Conservation (phyloP, 2,329 filamentous ascomycete species). For the Alternaria novae-zelandiae region DNA sequence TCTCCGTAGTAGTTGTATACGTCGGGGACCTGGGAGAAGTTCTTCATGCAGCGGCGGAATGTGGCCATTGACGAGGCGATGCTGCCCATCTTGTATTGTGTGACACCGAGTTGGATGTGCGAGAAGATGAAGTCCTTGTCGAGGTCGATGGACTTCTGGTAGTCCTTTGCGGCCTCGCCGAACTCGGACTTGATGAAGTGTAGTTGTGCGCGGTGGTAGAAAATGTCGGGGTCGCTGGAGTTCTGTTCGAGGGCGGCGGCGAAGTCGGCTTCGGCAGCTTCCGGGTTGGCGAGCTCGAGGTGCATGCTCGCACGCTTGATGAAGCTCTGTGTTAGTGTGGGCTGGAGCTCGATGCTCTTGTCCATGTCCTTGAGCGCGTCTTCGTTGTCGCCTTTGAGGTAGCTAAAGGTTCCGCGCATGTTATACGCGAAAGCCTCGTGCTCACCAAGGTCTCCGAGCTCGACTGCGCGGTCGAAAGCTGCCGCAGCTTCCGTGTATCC, state of each 20-base stretch:
- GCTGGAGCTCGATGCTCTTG: constrained; percentile 90
- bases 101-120: constrained; percentile 98
- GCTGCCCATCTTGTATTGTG: constrained; percentile 99
- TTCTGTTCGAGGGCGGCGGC: constrained; percentile 84
- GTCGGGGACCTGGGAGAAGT: constrained; percentile 94
- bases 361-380: constrained; percentile 84
- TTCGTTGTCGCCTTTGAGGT: constrained; percentile 85
- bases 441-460: constrained; percentile 78
- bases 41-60: constrained; percentile 97
- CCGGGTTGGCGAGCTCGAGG: constrained; percentile 85
- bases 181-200: constrained; percentile 98
- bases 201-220: constrained; percentile 97
- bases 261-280: constrained; percentile 88
- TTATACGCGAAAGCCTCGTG: constrained; percentile 93
- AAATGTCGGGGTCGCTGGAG: constrained; percentile 91
- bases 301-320: constrained; percentile 99
- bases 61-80: constrained; percentile 98
- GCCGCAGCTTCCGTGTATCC: constrained; percentile 87
- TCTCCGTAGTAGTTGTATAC: constrained; percentile 99
- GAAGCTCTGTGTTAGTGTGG: constrained; percentile 89
- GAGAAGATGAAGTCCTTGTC: constrained; percentile 98
- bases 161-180: constrained; percentile 92
- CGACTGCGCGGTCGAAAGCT: constrained; percentile 86
- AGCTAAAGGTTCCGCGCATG: constrained; percentile 94
- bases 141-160: constrained; percentile 98